A percentile compares a stretch with the other conserved stretches of the same genome.
Evolutionary conservation across 768 basidiomycete genomes (phyloP).

Genomic region (Auricularia sp.): DNA sequence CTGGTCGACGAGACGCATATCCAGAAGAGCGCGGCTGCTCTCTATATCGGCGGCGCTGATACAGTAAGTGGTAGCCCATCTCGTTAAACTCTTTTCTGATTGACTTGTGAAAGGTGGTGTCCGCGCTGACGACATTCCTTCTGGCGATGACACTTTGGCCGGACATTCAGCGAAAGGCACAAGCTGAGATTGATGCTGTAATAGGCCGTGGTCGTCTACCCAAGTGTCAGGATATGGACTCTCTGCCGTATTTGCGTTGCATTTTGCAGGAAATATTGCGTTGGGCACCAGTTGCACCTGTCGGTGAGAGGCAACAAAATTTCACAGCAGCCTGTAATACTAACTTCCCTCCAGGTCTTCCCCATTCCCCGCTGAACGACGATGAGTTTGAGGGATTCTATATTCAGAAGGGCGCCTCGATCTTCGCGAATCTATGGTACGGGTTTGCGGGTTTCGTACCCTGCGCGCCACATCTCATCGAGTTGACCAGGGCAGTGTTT

Average conservation of each 20-base stretch:
- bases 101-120: conserved; percentile 2
- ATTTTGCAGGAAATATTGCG: conserved; percentile 11
- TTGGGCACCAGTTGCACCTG: conserved; percentile 9
- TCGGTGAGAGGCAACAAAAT: background rate
- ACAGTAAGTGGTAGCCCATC: conserved; percentile 8
- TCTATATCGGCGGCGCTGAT: conserved; percentile 12
- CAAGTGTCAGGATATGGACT: conserved; percentile 1
- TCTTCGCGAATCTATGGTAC: conserved; percentile 20
- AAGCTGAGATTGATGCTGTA: conserved; percentile 11
- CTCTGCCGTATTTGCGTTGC: conserved; percentile 5
- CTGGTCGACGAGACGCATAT: conserved; percentile 6
- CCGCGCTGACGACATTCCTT: conserved; percentile 13
- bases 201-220: conserved; percentile 11
- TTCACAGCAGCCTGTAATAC: background rate
- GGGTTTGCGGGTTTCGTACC: background rate
- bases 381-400: conserved; percentile 19
- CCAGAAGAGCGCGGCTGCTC: conserved; percentile 6
- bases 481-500: background rate
- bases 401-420: conserved; percentile 17
- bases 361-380: conserved; percentile 14
- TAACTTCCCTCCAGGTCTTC: conserved; percentile 7
- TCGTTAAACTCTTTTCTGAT: background rate
- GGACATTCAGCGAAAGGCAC: conserved; percentile 10
- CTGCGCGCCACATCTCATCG: background rate
- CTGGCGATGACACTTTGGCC: conserved; percentile 14